These are phyloP conservation scores for Talaromyces rugulosus DNA, from an alignment of 2,329 filamentous ascomycete genomes.

Conservation along the genomic window DNA sequence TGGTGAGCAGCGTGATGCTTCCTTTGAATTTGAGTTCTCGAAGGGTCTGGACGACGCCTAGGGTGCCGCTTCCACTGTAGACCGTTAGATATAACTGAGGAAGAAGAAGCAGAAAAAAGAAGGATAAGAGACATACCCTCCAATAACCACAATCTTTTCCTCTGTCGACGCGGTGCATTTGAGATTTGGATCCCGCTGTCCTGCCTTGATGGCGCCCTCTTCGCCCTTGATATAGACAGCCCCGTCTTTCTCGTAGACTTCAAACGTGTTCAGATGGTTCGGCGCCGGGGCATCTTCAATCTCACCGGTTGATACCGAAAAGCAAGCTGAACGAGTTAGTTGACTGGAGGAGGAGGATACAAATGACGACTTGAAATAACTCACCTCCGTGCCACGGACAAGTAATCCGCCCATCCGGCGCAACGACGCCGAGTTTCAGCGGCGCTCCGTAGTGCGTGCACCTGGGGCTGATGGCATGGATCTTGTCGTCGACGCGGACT, in stretches of 20 bases:
- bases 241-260: constrained; percentile 74
- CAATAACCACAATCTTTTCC: constrained; percentile 72
- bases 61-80: constrained; percentile 68
- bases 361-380: constrained; percentile 11
- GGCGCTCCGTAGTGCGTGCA: constrained; percentile 93
- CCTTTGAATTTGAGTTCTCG: constrained; percentile 77
- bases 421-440: constrained; percentile 78
- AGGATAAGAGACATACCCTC: constrained; percentile 49
- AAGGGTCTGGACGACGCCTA: constrained; percentile 78
- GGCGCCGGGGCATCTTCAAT: constrained; percentile 92
- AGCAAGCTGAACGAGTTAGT: constrained; percentile 64
- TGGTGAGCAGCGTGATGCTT: constrained; percentile 74
- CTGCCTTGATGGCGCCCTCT: constrained; percentile 71
- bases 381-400: constrained; percentile 95
- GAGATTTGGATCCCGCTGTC: constrained; percentile 68
- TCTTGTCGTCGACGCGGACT: constrained; percentile 68
- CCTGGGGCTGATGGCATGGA: constrained; percentile 76
- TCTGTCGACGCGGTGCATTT: constrained; percentile 59
- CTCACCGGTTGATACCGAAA: constrained; percentile 82
- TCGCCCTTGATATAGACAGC: constrained; percentile 81
- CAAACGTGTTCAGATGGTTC: constrained; percentile 79
- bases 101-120: background rate
- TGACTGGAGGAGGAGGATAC: background rate
- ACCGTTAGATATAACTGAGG: background rate
- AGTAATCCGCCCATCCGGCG: constrained; percentile 74